Evolutionary conservation across 805 yeast genomes (phyloP).

Genomic region (Hanseniaspora jakobsenii): DNA sequence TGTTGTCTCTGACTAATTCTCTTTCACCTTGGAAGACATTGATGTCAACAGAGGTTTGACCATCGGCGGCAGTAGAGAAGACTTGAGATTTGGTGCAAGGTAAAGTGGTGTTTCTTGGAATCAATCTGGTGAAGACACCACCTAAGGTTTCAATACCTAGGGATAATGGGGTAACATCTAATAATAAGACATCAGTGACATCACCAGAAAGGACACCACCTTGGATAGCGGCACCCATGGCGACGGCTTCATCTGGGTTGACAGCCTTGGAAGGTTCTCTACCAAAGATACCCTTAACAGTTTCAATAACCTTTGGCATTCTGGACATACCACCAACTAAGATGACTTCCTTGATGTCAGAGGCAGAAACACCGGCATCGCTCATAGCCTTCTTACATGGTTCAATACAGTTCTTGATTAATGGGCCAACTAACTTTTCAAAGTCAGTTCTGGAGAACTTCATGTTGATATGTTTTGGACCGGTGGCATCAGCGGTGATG

Average conservation of each 20-base stretch:
- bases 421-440: slow-evolving; percentile 54
- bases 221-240: slow-evolving; percentile 95
- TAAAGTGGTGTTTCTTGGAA: slow-evolving; percentile 84
- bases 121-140: slow-evolving; percentile 87
- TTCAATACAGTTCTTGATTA: slow-evolving; percentile 58
- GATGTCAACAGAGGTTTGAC: slow-evolving; percentile 93
- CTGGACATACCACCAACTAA: slow-evolving; percentile 84
- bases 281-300: slow-evolving; percentile 61
- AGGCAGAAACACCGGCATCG: slow-evolving; percentile 57
- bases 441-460: slow-evolving; percentile 60
- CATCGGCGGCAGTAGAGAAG: slow-evolving; percentile 91
- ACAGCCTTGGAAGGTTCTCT: slow-evolving; percentile 81
- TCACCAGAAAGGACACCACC: slow-evolving; percentile 95
- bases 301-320: slow-evolving; percentile 69
- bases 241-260: slow-evolving; percentile 90
- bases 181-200: slow-evolving; percentile 77
- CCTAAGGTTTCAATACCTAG: slow-evolving; percentile 96
- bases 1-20: slow-evolving; percentile 95
- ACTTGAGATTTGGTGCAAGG: slow-evolving; percentile 95
- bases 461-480: slow-evolving; percentile 56
- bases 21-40: slow-evolving; percentile 99
- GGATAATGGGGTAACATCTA: slow-evolving; percentile 80
- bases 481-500: slow-evolving; percentile 69
- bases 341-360: slow-evolving; percentile 64
- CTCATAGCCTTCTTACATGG: slow-evolving; percentile 68